Conservation (phyloP, 2,329 filamentous ascomycete genomes). For the Cytospora mali region DNA sequence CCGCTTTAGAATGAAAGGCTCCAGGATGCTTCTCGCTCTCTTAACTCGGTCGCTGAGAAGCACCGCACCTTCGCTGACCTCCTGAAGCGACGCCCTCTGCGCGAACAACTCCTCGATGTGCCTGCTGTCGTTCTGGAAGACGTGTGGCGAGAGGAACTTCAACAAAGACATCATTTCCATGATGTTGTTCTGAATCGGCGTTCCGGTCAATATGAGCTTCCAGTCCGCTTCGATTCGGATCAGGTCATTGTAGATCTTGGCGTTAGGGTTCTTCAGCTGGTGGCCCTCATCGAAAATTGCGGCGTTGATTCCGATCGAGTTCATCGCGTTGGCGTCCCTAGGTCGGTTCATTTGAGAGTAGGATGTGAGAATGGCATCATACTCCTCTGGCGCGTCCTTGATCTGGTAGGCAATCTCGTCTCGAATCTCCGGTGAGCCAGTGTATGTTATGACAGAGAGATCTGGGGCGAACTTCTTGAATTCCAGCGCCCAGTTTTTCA, state of each 20-base stretch:
- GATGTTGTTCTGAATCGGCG: conserved; percentile 91
- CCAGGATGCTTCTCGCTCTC: conserved; percentile 86
- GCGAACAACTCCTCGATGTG: conserved; percentile 88
- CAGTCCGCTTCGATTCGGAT: conserved; percentile 78
- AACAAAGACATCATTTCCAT: conserved; percentile 88
- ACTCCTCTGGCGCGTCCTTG: conserved; percentile 65
- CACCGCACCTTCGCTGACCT: conserved; percentile 78
- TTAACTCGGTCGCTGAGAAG: conserved; percentile 85
- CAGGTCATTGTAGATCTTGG: conserved; percentile 78
- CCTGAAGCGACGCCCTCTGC: conserved; percentile 83
- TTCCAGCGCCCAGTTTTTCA: conserved; percentile 94
- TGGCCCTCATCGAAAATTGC: conserved; percentile 94
- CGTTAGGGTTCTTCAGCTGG: conserved; percentile 84
- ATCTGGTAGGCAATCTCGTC: conserved; percentile 67
- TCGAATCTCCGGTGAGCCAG: conserved; percentile 68
- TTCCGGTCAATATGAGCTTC: conserved; percentile 85
- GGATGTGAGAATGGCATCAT: conserved; percentile 64
- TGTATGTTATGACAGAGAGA: conserved; percentile 72
- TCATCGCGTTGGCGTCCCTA: conserved; percentile 55
- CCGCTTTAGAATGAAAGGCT: conserved; percentile 90
- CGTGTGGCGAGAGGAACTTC: conserved; percentile 86
- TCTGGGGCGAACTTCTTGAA: conserved; percentile 84
- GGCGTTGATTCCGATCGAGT: conserved; percentile 51
- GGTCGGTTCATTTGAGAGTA: conserved; percentile 60
- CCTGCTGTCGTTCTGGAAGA: conserved; percentile 78